These are phyloP conservation scores for Hansenula sp. DNA, from an alignment of 1,139 yeast species.

Conservation along the genomic window DNA sequence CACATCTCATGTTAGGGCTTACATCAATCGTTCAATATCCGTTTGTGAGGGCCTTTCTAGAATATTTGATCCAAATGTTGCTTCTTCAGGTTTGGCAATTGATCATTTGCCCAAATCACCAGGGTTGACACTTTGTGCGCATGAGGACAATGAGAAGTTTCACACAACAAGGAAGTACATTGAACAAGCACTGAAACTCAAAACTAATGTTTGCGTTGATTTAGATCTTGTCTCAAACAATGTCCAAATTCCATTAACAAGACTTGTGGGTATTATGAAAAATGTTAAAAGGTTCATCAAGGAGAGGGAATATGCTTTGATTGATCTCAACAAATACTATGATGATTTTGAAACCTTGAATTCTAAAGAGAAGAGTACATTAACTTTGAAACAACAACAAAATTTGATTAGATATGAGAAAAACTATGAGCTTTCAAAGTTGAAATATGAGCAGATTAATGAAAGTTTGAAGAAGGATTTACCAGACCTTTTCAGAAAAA, in stretches of 20 bases:
- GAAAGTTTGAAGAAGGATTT: constrained; percentile 33
- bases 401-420: constrained; percentile 27
- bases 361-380: constrained; percentile 13
- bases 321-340: constrained; percentile 33
- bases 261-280: constrained; percentile 22
- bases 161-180: background rate
- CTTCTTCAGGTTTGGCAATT: too few species aligned
- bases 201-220: constrained; percentile 18
- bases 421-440: constrained; percentile 18
- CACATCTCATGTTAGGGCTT: constrained; percentile 11
- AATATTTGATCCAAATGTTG: constrained; percentile 20
- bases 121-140: background rate
- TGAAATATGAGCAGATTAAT: constrained; percentile 32
- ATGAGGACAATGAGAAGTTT: constrained; percentile 1
- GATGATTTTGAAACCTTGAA: constrained; percentile 12
- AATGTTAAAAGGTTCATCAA: constrained; percentile 27
- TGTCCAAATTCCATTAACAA: constrained; percentile 22
- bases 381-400: constrained; percentile 34
- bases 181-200: constrained; percentile 10
- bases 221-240: constrained; percentile 14
- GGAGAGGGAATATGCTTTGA: constrained; percentile 29
- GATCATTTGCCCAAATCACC: too few species aligned
- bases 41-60: constrained; percentile 22
- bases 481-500: constrained; percentile 31
- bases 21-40: constrained; percentile 19